Evolutionary conservation across 2,329 filamentous ascomycete species (phyloP).

Genomic region (Colletotrichum falcatum): DNA sequence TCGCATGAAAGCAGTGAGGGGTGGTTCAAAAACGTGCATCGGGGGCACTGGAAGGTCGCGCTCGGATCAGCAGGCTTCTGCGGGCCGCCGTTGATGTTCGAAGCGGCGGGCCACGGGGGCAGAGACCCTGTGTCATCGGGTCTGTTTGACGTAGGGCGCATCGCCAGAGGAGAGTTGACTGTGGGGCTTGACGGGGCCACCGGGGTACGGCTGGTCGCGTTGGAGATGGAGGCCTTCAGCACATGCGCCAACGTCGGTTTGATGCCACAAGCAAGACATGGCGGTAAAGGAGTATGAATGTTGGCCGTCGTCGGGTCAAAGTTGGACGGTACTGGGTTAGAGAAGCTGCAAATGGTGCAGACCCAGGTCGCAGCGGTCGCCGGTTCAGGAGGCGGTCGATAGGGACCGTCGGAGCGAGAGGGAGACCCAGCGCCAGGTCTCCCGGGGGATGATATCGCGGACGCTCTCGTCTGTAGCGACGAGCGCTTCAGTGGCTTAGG

Average conservation of each 20-base stretch:
- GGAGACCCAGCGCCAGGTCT: slow-evolving; percentile 62
- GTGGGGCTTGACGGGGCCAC: slow-evolving; percentile 41
- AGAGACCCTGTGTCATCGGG: slow-evolving; percentile 25
- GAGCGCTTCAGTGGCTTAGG: slow-evolving; percentile 81
- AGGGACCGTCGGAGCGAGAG: slow-evolving; percentile 56
- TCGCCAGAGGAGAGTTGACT: slow-evolving; percentile 43
- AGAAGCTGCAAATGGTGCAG: slow-evolving; percentile 95
- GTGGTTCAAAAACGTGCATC: slow-evolving; percentile 95
- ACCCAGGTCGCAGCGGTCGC: slow-evolving; percentile 84
- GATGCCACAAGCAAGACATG: slow-evolving; percentile 93
- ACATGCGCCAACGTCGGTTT: slow-evolving; percentile 87
- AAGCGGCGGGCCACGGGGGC: slow-evolving; percentile 39
- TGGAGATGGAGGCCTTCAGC: slow-evolving; percentile 86
- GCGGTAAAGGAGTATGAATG: slow-evolving; percentile 82
- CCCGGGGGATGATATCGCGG: slow-evolving; percentile 59
- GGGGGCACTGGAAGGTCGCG: slow-evolving; percentile 75
- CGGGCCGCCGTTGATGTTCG: slow-evolving; percentile 39
- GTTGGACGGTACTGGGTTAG: slow-evolving; percentile 91
- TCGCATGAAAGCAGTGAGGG: slow-evolving; percentile 88
- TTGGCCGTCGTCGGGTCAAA: slow-evolving; percentile 89
- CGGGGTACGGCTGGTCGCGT: slow-evolving; percentile 69
- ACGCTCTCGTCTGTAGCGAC: slow-evolving; percentile 66
- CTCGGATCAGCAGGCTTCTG: slow-evolving; percentile 47
- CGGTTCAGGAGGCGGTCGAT: slow-evolving; percentile 59
- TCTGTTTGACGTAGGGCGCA: slow-evolving; percentile 23